phyloP scores from a whole-genome alignment of 2,329 filamentous ascomycete species.

The Fusarium drepaniforme region DNA sequence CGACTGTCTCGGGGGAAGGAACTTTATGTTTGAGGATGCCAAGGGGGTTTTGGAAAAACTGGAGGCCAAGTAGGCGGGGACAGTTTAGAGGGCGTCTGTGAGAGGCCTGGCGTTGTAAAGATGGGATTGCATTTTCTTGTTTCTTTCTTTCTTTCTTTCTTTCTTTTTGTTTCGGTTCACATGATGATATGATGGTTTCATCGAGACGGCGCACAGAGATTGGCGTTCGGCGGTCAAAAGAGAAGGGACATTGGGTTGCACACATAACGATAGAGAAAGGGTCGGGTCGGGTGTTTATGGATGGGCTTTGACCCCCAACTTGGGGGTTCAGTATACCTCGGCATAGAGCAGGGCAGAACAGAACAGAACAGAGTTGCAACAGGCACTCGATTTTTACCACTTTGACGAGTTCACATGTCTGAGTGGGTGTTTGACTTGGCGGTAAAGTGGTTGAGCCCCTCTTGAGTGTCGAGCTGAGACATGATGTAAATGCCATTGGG shows the following conservation, averaged over 20 bases:
- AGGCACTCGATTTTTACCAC: neutral
- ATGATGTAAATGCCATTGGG: constrained; percentile 7
- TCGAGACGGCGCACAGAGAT: constrained; percentile 17
- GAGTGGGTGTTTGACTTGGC: neutral
- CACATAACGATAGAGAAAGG: neutral
- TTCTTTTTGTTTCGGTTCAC: neutral
- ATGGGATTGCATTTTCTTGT: neutral
- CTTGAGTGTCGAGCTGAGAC: constrained; percentile 14
- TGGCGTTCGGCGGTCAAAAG: constrained; percentile 23
- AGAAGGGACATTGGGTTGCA: constrained; percentile 4
- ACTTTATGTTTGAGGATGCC: constrained; percentile 65
- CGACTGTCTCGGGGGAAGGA: constrained; percentile 63
- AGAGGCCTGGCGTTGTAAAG: neutral
- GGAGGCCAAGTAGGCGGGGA: constrained; percentile 57
- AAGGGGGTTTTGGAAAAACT: constrained; percentile 64
- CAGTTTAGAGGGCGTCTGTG: constrained; percentile 19
- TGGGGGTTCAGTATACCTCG: neutral
- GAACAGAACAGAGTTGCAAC: constrained; percentile 1
- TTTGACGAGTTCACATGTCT: constrained; percentile 4
- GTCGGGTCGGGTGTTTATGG: neutral
- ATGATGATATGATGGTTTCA: constrained; percentile 15
- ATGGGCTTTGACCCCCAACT: neutral
- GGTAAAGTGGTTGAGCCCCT: constrained; percentile 18
- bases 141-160: constrained; percentile 3
- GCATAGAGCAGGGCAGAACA: constrained; percentile 3